phyloP scores from a whole-genome alignment of 805 yeast genomes.

The Yarrowia sp. region DNA sequence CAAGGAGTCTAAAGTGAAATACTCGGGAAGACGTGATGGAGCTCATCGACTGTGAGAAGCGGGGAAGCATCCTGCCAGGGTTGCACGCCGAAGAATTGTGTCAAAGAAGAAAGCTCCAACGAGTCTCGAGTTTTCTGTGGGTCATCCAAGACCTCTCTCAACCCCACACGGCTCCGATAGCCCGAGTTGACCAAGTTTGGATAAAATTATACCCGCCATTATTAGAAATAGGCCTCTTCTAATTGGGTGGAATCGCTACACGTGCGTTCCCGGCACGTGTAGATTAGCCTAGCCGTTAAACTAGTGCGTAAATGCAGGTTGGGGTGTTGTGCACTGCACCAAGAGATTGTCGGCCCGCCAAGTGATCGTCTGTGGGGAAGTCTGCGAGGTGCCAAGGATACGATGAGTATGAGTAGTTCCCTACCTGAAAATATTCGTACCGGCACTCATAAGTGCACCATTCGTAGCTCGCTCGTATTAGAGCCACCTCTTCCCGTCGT shows the following conservation, averaged over 20 bases:
- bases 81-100: background rate
- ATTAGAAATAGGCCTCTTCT: background rate
- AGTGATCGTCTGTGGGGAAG: constrained; percentile 4
- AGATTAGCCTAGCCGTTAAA: constrained; percentile 21
- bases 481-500: background rate
- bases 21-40: background rate
- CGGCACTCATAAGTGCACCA: too few species aligned
- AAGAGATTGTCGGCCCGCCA: background rate
- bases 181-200: too few species aligned
- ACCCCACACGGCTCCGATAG: too few species aligned
- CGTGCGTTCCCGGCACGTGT: constrained; percentile 12
- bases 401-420: too few species aligned
- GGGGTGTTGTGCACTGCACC: background rate
- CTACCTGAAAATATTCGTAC: too few species aligned
- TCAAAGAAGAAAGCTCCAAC: background rate
- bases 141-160: background rate
- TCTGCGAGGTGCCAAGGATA: too few species aligned
- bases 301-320: constrained; percentile 1
- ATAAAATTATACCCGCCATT: background rate
- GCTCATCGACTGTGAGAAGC: background rate
- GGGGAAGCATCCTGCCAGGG: background rate
- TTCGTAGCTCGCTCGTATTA: too few species aligned
- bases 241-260: background rate
- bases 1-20: background rate
- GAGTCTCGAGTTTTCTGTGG: too few species aligned